phyloP scores from a whole-genome alignment of 768 basidiomycete species.

The Agaricus subrufescens region DNA sequence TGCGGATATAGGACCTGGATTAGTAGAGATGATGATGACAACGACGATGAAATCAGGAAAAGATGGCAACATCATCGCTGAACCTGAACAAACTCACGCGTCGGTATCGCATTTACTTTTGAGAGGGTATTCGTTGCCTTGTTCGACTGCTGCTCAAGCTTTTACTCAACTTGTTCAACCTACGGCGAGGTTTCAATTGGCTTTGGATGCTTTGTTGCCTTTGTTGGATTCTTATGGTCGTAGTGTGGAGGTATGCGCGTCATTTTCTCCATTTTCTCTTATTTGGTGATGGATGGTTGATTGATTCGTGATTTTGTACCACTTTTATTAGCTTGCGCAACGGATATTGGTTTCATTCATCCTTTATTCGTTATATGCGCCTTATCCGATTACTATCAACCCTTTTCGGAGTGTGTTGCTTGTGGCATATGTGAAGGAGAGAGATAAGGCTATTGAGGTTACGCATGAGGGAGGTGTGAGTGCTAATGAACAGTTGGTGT shows the following conservation, averaged over 20 bases:
- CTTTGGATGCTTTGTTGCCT: slow-evolving; percentile 76
- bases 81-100: slow-evolving; percentile 49
- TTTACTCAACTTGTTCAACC: slow-evolving; percentile 74
- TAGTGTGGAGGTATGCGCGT: slow-evolving; percentile 46
- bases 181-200: slow-evolving; percentile 76
- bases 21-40: background rate
- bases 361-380: slow-evolving; percentile 74
- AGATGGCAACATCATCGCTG: background rate
- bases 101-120: slow-evolving; percentile 67
- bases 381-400: slow-evolving; percentile 75
- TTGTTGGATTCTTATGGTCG: slow-evolving; percentile 51
- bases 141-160: slow-evolving; percentile 72
- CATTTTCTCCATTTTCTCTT: slow-evolving; percentile 5
- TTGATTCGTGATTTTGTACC: background rate
- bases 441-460: slow-evolving; percentile 51
- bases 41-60: no score
- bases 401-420: slow-evolving; percentile 76
- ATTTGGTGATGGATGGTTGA: slow-evolving; percentile 1
- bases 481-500: slow-evolving; percentile 74
- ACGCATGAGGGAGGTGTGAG: slow-evolving; percentile 45
- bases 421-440: slow-evolving; percentile 63
- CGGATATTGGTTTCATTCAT: slow-evolving; percentile 78
- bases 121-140: slow-evolving; percentile 64
- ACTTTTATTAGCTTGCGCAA: slow-evolving; percentile 48
- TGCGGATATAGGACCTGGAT: background rate